Base-by-base conservation (phyloP, 306 rosid species). In the Vigna angularis region DNA sequence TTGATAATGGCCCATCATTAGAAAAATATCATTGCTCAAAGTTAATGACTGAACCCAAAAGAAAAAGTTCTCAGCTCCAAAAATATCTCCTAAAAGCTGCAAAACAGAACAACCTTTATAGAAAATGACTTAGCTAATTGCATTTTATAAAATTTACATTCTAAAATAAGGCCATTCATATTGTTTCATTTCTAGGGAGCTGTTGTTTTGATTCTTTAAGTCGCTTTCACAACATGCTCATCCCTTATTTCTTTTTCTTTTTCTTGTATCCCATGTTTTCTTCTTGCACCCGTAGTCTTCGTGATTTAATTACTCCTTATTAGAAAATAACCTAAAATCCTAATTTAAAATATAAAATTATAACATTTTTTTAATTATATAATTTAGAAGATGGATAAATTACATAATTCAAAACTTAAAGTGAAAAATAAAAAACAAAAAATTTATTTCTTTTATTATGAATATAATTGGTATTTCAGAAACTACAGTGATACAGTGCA, bases 61-160 rank as follows among this genome's bases (percentile, higher is more conserved):
- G 10, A 40, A 42, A 18, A 18, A 18, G 42, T 42, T n/a, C 0
- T 17, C 9, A 40, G 18, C 32, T 34, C 48, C 30, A 66, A 66
- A 65, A 40, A 42, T 24, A 10, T 5, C 32, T 20, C 9, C 42
- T 24, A 24, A 24, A 24, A 24, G 28, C 2, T 24, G 28, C 28
- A 24, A 24, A 24, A 24, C 28, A 24, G 28, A 24, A 24, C 28
- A 24, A 40, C 30, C 48, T 15, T 66, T 44, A 20, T 6, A 42
- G 55, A 66, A 66, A 66, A 66, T 42, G 71, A 66, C 71, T 42
- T 40, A 50, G n/a, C 71, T 64, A 16, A n/a, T 18, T 51, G 2
- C 52, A 66, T 40, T 42, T 42, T 1, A 64, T 18, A 65, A 28
- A 42, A 38, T 18, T 66, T 66, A 38, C 70, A 18, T 7, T 47